Percentiles rank a stretch among this genome's conserved stretches.
Conservation (phyloP, 129 eudicot genomes). For the Deinandra increscens region DNA sequence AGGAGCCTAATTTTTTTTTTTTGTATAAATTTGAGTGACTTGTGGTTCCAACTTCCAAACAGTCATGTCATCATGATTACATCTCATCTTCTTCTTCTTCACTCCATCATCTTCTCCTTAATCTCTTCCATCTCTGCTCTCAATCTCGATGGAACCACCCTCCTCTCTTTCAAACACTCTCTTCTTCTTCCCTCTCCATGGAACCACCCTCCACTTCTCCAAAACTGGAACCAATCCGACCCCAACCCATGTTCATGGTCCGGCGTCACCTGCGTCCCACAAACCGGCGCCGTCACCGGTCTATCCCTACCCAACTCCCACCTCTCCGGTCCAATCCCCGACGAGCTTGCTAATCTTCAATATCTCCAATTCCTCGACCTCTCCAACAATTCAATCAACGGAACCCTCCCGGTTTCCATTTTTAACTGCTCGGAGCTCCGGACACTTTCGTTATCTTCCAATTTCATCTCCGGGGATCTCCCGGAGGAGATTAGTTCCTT, state of each 20-base stretch:
- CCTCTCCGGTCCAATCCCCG: slow-evolving; percentile 67
- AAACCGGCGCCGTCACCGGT: slow-evolving; percentile 40
- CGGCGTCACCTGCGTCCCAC: slow-evolving; percentile 69
- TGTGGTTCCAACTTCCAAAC: slow-evolving; percentile 2
- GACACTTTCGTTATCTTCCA: slow-evolving; percentile 51
- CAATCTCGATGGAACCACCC: slow-evolving; percentile 61
- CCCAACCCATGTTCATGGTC: slow-evolving; percentile 77
- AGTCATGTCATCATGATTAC: slow-evolving; percentile 34
- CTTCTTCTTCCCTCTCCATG: too few species aligned
- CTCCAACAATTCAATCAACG: slow-evolving; percentile 66
- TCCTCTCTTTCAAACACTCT: slow-evolving; percentile 74
- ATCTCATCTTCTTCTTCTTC: slow-evolving; percentile 7
- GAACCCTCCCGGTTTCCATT: slow-evolving; percentile 63
- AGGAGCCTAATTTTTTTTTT: too few species aligned
- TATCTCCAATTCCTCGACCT: slow-evolving; percentile 64
- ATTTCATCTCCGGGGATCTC: slow-evolving; percentile 52
- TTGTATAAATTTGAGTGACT: neutral
- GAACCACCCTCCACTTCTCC: slow-evolving; percentile 64
- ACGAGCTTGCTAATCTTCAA: slow-evolving; percentile 48
- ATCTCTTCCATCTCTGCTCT: slow-evolving; percentile 44
- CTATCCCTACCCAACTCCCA: slow-evolving; percentile 53
- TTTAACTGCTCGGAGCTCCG: slow-evolving; percentile 60
- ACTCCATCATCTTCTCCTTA: slow-evolving; percentile 14
- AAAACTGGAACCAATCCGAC: slow-evolving; percentile 63
- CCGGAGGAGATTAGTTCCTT: slow-evolving; percentile 29